Base-by-base conservation (phyloP, 106 monocot species). In the Phalaenopsis equestris region DNA sequence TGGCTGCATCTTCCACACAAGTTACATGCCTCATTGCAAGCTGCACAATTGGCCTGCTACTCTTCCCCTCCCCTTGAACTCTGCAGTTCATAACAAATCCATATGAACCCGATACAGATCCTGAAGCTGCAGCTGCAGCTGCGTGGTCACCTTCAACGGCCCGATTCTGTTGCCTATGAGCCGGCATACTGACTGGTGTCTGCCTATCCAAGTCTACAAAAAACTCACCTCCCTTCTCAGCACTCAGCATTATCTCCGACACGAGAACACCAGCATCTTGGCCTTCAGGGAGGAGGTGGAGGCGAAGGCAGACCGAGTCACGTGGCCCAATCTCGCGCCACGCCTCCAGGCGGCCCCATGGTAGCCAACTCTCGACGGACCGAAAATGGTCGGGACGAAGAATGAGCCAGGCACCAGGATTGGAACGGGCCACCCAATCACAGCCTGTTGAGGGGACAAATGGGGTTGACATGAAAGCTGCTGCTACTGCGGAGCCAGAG, bases 341-440 rank as follows among this genome's bases (percentile, higher is more conserved):
- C 0, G 90, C 95, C 75, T 92, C 95, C 23, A 92, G 91, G 55
- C 91, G 87, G 6, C 81, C 93, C 91, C 87, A 93, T 5, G 92
- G 93, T 18, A 83, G 86, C 90, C 87, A 94, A 83, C 83, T 93
- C 55, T 88, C 91, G 2, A 78, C 68, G 0, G 82, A 65, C 0
- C 86, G 81, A 0, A 77, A 23, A 0, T 85, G 86, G 80, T 86
- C 83, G 0, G 89, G 88, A 1, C 87, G 93, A 30, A 76, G 82
- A 72, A 96, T 94, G 49, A 94, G 90, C 93, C 93, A 96, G 9
- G 94, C 87, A 12, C 96, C 94, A 0, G 96, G 96, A 77, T 96
- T 96, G 75, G 96, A 94, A 0, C 85, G 90, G 3, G 91, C 80
- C 10, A 96, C 96, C n/a, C 75, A 79, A 74, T 94, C 91, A 8